Percentiles rank a stretch among this genome's conserved stretches.
phyloP scores from a whole-genome alignment of 495 filamentous ascomycete species.

The Aspergillus mulundensis region DNA sequence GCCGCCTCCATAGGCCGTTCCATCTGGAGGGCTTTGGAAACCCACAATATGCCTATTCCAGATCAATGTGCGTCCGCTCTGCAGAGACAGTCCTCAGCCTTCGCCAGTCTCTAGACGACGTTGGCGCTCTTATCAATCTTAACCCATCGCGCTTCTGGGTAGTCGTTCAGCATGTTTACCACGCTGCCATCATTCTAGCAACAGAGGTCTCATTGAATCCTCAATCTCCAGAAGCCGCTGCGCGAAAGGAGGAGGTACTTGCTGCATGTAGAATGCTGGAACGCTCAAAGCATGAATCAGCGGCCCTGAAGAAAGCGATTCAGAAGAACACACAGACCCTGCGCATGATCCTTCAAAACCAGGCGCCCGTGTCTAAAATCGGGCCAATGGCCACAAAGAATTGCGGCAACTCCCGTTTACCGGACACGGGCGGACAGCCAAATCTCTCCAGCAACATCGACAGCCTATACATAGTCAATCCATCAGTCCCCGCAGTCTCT shows the following conservation, averaged over 20 bases:
- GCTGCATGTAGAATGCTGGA: conserved; percentile 23
- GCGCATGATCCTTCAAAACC: not conserved
- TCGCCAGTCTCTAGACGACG: conserved; percentile 25
- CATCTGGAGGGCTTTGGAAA: conserved; percentile 26
- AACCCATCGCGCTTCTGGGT: conserved; percentile 22
- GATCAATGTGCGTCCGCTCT: conserved; percentile 23
- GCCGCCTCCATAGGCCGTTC: conserved; percentile 28
- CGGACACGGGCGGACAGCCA: too few species aligned
- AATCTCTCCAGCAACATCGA: too few species aligned
- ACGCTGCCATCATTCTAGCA: conserved; percentile 28
- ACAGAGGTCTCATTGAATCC: conserved; percentile 29
- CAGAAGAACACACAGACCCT: conserved; percentile 27
- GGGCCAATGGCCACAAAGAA: not conserved
- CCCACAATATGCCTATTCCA: conserved; percentile 27
- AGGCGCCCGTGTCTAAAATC: not conserved
- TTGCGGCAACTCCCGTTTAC: not conserved
- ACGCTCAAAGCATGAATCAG: conserved; percentile 22
- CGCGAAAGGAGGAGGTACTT: conserved; percentile 23
- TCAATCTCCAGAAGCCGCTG: conserved; percentile 18
- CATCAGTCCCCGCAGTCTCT: not conserved
- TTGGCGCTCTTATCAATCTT: conserved; percentile 8
- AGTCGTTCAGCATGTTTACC: conserved; percentile 26
- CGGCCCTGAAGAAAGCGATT: conserved; percentile 18
- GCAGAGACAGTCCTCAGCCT: conserved; percentile 27
- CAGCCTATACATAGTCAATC: too few species aligned